Percentiles rank a stretch among this genome's conserved stretches.
Conservation (phyloP, 768 basidiomycete genomes). For the Punctularia strigosozonata region DNA sequence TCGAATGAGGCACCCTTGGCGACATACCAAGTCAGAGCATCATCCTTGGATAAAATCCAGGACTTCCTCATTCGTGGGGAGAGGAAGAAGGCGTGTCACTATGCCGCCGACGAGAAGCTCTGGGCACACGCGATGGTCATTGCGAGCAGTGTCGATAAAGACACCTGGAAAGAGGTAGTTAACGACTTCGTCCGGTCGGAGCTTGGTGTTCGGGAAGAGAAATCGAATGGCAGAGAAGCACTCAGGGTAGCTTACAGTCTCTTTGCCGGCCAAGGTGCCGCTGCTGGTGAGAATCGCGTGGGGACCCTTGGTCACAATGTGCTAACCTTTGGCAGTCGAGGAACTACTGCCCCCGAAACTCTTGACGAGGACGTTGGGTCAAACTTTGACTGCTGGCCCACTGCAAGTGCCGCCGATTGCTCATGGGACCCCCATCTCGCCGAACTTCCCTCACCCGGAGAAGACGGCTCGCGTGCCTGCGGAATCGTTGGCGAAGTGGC, state of each 20-base stretch:
- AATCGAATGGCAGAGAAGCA: slow-evolving; percentile 46
- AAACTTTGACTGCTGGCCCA: slow-evolving; percentile 18
- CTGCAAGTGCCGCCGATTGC: slow-evolving; percentile 25
- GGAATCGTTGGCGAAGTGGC: slow-evolving; percentile 67
- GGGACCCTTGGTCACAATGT: neutral
- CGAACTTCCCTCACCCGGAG: slow-evolving; percentile 42
- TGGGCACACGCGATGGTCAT: slow-evolving; percentile 98
- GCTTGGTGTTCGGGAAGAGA: slow-evolving; percentile 32
- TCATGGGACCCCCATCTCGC: slow-evolving; percentile 46
- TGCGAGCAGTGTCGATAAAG: slow-evolving; percentile 85
- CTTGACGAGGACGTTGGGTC: too few species aligned
- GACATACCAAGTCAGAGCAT: slow-evolving; percentile 45
- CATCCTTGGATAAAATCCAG: slow-evolving; percentile 67
- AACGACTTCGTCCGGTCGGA: slow-evolving; percentile 77
- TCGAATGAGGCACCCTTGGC: slow-evolving; percentile 42
- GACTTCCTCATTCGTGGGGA: slow-evolving; percentile 74
- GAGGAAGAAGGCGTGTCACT: slow-evolving; percentile 76
- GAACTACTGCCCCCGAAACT: slow-evolving; percentile 54
- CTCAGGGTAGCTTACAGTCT: slow-evolving; percentile 74
- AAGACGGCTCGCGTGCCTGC: slow-evolving; percentile 36
- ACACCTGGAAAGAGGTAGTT: slow-evolving; percentile 86
- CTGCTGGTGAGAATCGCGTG: slow-evolving; percentile 41
- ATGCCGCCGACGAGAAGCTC: slow-evolving; percentile 76
- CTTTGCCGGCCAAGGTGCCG: slow-evolving; percentile 73
- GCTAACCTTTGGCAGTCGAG: slow-evolving; percentile 40